Base-by-base conservation (phyloP, 352 stramenopile species). In the Globisporangium middletonii region DNA sequence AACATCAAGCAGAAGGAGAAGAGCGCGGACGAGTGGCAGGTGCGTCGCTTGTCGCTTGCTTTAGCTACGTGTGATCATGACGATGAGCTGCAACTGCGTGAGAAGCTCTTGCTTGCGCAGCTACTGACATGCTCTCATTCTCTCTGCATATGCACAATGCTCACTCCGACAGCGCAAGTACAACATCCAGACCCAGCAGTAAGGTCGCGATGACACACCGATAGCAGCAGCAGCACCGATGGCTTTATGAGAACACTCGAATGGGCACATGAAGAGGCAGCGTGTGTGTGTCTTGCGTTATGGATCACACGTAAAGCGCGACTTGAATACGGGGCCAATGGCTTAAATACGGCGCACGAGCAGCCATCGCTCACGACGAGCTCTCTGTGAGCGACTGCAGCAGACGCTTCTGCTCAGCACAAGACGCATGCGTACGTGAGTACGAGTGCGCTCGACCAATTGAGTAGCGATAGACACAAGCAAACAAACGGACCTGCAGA, bases 1-100 rank as follows among this genome's bases (percentile, higher is more conserved):
- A 83, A 61, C 55, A 86, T 94, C 57, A 88, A 92, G 70, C 73
- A 92, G 65, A 94, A 94, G 69, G 85, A 94, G 62, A 78, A 77
- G 27, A 65, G 61, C 18, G 85, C 85, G n/a, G 83, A 92, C 59
- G 85, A 88, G 56, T 92, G 79, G 79, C 85, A 89, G 74, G 73
- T 87, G 53, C 41, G 68, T 53, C n/a, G 27, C 41, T 0, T 23
- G 4, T 41, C 33, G 46, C 37, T 46, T 37, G 38, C 12, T 44
- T 28, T 61, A 33, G 49, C 6, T 38, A n/a, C 43, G 19, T 47
- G 28, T 23, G 23, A 23, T 23, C 4, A 35, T 35, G 30, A 9
- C 30, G 33, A 38, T 9, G 9, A 9, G 33, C 9, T 9, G 33
- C 33, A 7, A 12, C 7, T 38, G 41, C 41, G 18, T 19, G 11